These are phyloP conservation scores for Neospermospora avenae DNA, from an alignment of 2,329 filamentous ascomycete genomes.

Conservation along the genomic window DNA sequence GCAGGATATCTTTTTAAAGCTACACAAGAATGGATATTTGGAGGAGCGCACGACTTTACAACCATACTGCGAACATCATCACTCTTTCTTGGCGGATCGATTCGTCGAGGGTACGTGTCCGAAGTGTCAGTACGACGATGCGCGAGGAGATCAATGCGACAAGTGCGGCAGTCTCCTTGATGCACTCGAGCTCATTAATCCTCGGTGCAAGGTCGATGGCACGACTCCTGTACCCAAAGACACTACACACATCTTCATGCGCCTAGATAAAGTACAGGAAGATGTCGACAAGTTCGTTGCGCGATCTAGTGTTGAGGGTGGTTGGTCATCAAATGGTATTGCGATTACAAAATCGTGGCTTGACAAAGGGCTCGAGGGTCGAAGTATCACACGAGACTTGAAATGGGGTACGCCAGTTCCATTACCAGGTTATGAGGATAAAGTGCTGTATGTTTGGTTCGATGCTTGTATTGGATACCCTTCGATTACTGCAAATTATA, in stretches of 20 bases:
- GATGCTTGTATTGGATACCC: conserved; percentile 92
- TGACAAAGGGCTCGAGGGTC: conserved; percentile 76
- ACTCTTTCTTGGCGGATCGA: conserved; percentile 78
- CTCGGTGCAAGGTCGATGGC: conserved; percentile 87
- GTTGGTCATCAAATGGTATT: conserved; percentile 72
- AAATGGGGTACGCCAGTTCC: conserved; percentile 72
- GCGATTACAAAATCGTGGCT: conserved; percentile 80
- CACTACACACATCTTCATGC: conserved; percentile 90
- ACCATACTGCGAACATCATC: conserved; percentile 80
- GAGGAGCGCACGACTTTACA: conserved; percentile 85
- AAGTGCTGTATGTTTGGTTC: conserved; percentile 85
- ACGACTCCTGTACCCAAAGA: conserved; percentile 73
- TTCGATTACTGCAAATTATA: conserved; percentile 92
- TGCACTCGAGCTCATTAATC: conserved; percentile 68
- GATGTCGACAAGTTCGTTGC: conserved; percentile 75
- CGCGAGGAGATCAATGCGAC: conserved; percentile 72
- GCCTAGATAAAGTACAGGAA: conserved; percentile 77
- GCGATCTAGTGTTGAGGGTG: conserved; percentile 68
- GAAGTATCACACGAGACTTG: conserved; percentile 88
- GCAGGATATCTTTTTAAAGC: conserved; percentile 82
- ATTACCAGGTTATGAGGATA: conserved; percentile 61
- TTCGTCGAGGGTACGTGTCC: conserved; percentile 80
- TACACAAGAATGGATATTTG: conserved; percentile 85
- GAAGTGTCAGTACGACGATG: conserved; percentile 68
- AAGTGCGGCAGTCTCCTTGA: conserved; percentile 63